A percentile compares a stretch with the other conserved stretches of the same genome.
Conservation (phyloP, 2,329 filamentous ascomycete species). For the Hymenoscyphus fructigenus region DNA sequence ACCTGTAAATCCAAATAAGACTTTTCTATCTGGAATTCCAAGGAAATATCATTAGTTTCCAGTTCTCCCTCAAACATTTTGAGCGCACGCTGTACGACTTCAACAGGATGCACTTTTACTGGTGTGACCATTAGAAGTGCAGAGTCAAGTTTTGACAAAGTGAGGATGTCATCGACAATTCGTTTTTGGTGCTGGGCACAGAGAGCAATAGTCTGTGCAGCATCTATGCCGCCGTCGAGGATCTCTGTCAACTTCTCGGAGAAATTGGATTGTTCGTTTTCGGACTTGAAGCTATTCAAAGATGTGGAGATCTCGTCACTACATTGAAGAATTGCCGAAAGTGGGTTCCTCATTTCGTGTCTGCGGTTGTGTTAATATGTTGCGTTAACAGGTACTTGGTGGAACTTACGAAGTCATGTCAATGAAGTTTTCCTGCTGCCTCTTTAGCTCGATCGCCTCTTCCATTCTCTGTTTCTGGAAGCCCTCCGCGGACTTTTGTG, state of each 20-base stretch:
- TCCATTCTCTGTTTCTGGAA: constrained; percentile 75
- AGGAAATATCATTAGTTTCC: constrained; percentile 67
- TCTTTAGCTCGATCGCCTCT: constrained; percentile 78
- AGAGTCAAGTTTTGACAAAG: constrained; percentile 68
- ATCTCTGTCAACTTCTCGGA: constrained; percentile 47
- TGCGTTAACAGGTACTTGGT: background rate
- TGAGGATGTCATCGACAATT: constrained; percentile 67
- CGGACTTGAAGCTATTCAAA: constrained; percentile 36
- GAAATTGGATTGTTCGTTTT: constrained; percentile 12
- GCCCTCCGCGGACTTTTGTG: constrained; percentile 81
- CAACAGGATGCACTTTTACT: constrained; percentile 62
- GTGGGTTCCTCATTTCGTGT: constrained; percentile 75
- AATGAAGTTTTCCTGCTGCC: constrained; percentile 70
- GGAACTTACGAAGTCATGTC: constrained; percentile 58
- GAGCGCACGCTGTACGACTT: constrained; percentile 65
- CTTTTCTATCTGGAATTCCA: constrained; percentile 67
- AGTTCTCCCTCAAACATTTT: constrained; percentile 82
- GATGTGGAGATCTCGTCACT: constrained; percentile 65
- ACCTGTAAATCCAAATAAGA: constrained; percentile 64
- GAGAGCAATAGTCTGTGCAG: constrained; percentile 77
- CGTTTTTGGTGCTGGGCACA: constrained; percentile 64
- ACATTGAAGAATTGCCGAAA: constrained; percentile 73
- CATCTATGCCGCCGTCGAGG: constrained; percentile 62
- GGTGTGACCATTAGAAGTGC: constrained; percentile 69
- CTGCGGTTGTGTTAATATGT: constrained; percentile 8